Percentiles rank a stretch among this genome's conserved stretches.
phyloP scores from a whole-genome alignment of 164 flowering plant genomes.

The Nymphaea colorata region DNA sequence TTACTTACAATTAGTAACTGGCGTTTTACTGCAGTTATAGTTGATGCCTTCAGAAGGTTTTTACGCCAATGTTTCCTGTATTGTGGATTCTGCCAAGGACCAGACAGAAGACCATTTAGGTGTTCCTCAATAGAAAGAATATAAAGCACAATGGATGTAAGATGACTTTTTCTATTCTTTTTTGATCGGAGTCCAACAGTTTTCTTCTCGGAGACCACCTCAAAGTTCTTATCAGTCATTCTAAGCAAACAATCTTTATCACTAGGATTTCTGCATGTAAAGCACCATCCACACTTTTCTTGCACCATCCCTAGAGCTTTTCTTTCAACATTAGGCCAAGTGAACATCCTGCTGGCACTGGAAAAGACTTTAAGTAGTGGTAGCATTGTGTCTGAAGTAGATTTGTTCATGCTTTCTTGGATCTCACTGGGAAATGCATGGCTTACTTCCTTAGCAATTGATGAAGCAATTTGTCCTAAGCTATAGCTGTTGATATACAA shows the following conservation, averaged over 20 bases:
- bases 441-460: constrained; percentile 43
- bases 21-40: constrained; percentile 39
- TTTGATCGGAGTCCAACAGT: constrained; percentile 22
- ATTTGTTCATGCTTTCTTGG: constrained; percentile 17
- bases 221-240: constrained; percentile 16
- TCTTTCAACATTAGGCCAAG: constrained; percentile 39
- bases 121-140: constrained; percentile 65
- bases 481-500: constrained; percentile 53
- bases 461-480: constrained; percentile 52
- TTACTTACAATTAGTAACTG: constrained; percentile 49
- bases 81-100: constrained; percentile 83
- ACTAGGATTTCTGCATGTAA: constrained; percentile 47
- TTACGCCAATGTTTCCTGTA: constrained; percentile 48
- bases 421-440: constrained; percentile 24
- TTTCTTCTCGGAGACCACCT: constrained; percentile 9
- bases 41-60: constrained; percentile 36
- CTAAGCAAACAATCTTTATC: constrained; percentile 60
- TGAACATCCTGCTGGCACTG: constrained; percentile 33
- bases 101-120: constrained; percentile 66
- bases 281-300: constrained; percentile 98
- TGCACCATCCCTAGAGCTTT: constrained; percentile 20
- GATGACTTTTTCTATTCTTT: constrained; percentile 38
- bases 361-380: constrained; percentile 32
- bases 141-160: constrained; percentile 34
- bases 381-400: constrained; percentile 50